Percentiles rank a stretch among this genome's conserved stretches.
phyloP scores from a whole-genome alignment of 2,329 filamentous ascomycete species.

The Trichophyton rubrum region DNA sequence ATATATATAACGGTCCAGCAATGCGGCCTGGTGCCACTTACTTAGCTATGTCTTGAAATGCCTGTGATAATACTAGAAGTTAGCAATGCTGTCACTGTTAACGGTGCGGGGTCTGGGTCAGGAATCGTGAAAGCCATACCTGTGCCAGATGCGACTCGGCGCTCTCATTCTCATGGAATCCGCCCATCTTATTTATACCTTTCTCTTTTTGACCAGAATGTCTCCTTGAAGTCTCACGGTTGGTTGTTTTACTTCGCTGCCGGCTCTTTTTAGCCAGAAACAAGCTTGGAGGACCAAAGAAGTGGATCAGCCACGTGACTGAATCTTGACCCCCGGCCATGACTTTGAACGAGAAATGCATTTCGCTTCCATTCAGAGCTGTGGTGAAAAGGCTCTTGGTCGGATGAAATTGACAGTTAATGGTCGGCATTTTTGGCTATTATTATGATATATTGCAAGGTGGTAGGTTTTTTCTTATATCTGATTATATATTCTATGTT shows the following conservation, averaged over 20 bases:
- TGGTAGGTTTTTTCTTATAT: too few relatives aligned
- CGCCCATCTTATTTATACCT: background rate
- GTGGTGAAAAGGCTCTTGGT: too few relatives aligned
- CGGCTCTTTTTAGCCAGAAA: background rate
- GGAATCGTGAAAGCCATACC: background rate
- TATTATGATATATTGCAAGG: too few relatives aligned
- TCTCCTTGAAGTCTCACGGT: background rate
- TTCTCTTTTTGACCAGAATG: background rate
- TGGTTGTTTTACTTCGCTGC: background rate
- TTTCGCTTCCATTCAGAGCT: too few relatives aligned
- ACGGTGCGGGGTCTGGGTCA: background rate
- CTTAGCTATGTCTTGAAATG: conserved; percentile 23
- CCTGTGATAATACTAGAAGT: conserved; percentile 12
- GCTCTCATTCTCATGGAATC: conserved; percentile 2
- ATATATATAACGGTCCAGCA: background rate
- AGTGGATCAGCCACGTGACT: background rate
- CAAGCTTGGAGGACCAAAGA: background rate
- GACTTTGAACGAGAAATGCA: too few relatives aligned
- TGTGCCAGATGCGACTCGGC: conserved; percentile 11
- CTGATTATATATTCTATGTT: too few relatives aligned
- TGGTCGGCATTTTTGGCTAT: too few relatives aligned
- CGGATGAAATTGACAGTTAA: too few relatives aligned
- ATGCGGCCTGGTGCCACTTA: conserved; percentile 8
- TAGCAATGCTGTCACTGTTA: background rate
- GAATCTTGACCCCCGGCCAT: too few relatives aligned